Base-by-base conservation (phyloP, 768 basidiomycete genomes). In the Agrocybe chaxingu region DNA sequence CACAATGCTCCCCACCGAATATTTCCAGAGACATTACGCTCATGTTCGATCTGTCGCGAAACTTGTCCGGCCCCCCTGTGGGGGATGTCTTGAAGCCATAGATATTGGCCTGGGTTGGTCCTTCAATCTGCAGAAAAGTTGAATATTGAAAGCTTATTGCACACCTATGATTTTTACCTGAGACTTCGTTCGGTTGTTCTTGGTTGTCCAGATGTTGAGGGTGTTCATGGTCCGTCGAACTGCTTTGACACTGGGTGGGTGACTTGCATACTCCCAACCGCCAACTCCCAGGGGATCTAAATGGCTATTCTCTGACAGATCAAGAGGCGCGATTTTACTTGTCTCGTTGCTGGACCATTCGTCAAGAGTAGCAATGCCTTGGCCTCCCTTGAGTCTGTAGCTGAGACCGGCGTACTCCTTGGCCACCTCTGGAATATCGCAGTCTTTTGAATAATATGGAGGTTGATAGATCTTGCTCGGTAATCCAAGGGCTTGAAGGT, bases 201-300 rank as follows among this genome's bases (percentile, higher is more conserved):
- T 19, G 16, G 33, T 8, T 40, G 55, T 59, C 43, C 57, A 30
- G 32, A 13, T 52, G 58, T 59, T 55, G 9, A 72, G 60, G 24
- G 62, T 59, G 9, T 62, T 62, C 41, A 91, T 62, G 81, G 86
- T 90, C 39, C 63, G 66, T 39, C 73, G 75, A 3, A 80, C 74
- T 61, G 82, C 73, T 56, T 67, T 74, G 18, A 71, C 63, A 50
- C 78, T 81, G 0, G 92, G 92, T 0, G 94, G 89, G 48, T 63
- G 62, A 45, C 79, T 73, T 0, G 83, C 85, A 67, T 85, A 95
- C 58, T 94, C 92, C 93, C 92, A 95, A 4, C 89, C 89, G 19
- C 70, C 65, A 39, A 82, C 62, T 53, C 70, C 66, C 3, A 54
- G 48, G 32, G 62, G 55, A 47, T 71, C 51, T 8, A 71, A 47